A percentile compares a stretch with the other conserved stretches of the same genome.
phyloP scores from a whole-genome alignment of 2,329 filamentous ascomycete genomes.

The Trichoderma hamatum region DNA sequence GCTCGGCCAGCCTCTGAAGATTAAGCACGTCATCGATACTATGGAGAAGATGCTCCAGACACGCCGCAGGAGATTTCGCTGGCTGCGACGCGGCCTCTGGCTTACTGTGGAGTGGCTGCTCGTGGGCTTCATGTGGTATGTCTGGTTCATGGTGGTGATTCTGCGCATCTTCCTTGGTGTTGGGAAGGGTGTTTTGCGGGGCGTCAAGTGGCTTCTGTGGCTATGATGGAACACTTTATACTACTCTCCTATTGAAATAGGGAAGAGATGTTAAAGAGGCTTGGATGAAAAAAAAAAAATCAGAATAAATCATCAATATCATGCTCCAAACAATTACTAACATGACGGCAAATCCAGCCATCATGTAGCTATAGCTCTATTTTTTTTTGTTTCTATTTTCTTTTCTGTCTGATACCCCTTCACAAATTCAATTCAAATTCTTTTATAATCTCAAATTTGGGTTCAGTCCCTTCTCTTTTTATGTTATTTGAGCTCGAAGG shows the following conservation, averaged over 20 bases:
- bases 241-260: neutral
- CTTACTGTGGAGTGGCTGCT: constrained; percentile 84
- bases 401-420: constrained; percentile 24
- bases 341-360: neutral
- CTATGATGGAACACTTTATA: constrained; percentile 50
- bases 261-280: neutral
- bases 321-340: neutral
- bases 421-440: neutral
- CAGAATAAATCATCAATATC: neutral
- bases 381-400: neutral
- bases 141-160: constrained; percentile 86
- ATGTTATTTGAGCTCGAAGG: neutral
- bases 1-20: constrained; percentile 73
- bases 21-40: constrained; percentile 78
- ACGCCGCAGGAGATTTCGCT: constrained; percentile 68
- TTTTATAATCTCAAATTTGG: constrained; percentile 19
- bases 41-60: constrained; percentile 76
- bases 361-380: neutral
- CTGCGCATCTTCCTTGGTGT: constrained; percentile 66
- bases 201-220: constrained; percentile 84
- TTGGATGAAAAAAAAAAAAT: neutral
- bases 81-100: constrained; percentile 76
- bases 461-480: neutral
- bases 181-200: constrained; percentile 60
- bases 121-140: constrained; percentile 89